Evolutionary conservation across 257 asterid genomes (phyloP).

Genomic region (Plantago ovata): DNA sequence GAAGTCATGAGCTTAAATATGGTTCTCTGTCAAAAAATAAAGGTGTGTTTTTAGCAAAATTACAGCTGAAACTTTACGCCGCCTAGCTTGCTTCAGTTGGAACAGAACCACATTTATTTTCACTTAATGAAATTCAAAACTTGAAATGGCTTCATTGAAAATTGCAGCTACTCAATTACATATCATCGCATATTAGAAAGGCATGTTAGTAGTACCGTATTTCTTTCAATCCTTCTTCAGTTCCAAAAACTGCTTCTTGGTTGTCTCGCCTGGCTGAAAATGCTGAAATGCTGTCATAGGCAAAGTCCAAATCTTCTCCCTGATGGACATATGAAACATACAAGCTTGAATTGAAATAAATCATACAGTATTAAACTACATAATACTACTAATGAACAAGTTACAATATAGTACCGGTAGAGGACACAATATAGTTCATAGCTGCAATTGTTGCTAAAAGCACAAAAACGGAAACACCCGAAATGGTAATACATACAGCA

Average conservation of each 20-base stretch:
- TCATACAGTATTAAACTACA: neutral
- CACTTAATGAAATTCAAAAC: neutral
- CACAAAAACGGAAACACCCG: neutral
- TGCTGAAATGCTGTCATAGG: constrained; percentile 97
- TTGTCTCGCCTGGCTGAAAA: constrained; percentile 93
- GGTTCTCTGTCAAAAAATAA: neutral
- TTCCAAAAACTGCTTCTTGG: constrained; percentile 98
- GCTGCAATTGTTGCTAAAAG: constrained; percentile 4
- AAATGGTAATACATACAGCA: neutral
- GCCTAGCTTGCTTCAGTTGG: neutral
- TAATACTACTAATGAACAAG: neutral
- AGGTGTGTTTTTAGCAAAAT: neutral
- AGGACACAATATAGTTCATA: neutral
- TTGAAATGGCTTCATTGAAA: constrained; percentile 8
- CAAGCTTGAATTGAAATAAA: constrained; percentile 9
- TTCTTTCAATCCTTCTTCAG: constrained; percentile 97
- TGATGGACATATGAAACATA: constrained; percentile 27
- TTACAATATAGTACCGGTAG: neutral
- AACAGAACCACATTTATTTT: no score
- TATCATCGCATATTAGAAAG: constrained; percentile 8
- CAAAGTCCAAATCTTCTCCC: constrained; percentile 99
- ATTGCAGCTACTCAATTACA: constrained; percentile 6
- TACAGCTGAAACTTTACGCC: neutral
- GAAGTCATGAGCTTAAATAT: neutral
- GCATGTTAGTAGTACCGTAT: constrained; percentile 50